Evolutionary conservation across 164 flowering plant genomes (phyloP), one percentile per base, ranked within the genome.

Genomic region (Vitis rupestris): DNA sequence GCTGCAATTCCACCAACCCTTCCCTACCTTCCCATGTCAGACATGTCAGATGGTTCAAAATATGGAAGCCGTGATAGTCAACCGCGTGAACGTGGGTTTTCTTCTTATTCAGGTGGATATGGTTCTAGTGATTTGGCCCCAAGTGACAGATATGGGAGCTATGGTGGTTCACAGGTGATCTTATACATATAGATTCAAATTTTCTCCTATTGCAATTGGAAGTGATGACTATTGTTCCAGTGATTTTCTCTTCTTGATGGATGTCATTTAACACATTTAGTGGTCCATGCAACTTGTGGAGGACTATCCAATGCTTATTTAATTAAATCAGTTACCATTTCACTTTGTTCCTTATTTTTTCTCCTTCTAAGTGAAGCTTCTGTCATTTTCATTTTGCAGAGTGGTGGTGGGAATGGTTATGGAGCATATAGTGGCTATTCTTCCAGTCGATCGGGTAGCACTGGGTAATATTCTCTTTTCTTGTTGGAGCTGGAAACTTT

Each of bases 1-100:
- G 50, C 92, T 72, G 70, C 88, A 29, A 80, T 74, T 77, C 71
- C 85, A 19, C 86, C 89, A 10, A 84, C 84, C 72, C 71, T 84
- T 75, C 85, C 90, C 4, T 89, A 85, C 75, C 78, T 84, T 60
- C 91, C 91, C 10, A 67, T 81, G 70, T 29, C 85, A 9, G 89
- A 86, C 66, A 74, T 66, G 66, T 37, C 81, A 23, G 92, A 85
- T 61, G 72, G 72, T 61, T 60, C 81, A 63, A 84, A 72, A 73
- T 85, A 88, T 84, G 89, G 83, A 52, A 79, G 80, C 67, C 79
- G 83, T 69, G 89, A 85, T 16, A 53, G 83, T 63, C 86, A 71
- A 75, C 59, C 79, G 27, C 84, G 82, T 82, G 85, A 83, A 12
- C 85, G 83, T 75, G 85, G 88, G 10, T 73, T 79, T 68, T 78